Evolutionary conservation across 768 basidiomycete genomes (phyloP).

Genomic region (Amanita subjunquillea): DNA sequence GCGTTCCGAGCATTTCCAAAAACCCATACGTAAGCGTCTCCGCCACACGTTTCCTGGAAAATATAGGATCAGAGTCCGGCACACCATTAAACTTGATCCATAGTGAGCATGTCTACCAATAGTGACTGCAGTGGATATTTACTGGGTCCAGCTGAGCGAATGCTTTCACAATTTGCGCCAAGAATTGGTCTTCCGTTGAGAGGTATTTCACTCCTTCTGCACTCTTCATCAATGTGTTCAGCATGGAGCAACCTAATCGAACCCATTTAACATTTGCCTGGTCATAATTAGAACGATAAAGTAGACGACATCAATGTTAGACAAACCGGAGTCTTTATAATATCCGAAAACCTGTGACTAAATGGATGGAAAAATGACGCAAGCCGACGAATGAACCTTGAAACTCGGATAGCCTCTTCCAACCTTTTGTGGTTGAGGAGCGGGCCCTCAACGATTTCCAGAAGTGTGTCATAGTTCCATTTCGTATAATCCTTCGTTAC

Average conservation of each 20-base stretch:
- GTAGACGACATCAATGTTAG: neutral
- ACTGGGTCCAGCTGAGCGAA: slow-evolving; percentile 94
- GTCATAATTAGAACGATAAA: neutral
- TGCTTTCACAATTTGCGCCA: slow-evolving; percentile 74
- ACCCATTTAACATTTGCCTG: slow-evolving; percentile 83
- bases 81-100: slow-evolving; percentile 53
- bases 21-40: slow-evolving; percentile 86
- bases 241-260: slow-evolving; percentile 67
- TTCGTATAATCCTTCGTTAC: slow-evolving; percentile 80
- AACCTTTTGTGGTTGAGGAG: slow-evolving; percentile 83
- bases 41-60: slow-evolving; percentile 74
- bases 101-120: neutral
- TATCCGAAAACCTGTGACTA: slow-evolving; percentile 76
- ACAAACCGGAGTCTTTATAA: slow-evolving; percentile 56
- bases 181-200: slow-evolving; percentile 70
- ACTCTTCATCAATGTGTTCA: slow-evolving; percentile 76
- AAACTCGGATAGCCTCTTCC: slow-evolving; percentile 89
- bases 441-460: slow-evolving; percentile 88
- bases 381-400: slow-evolving; percentile 82
- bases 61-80: slow-evolving; percentile 68
- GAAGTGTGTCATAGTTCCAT: slow-evolving; percentile 87
- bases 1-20: slow-evolving; percentile 87
- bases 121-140: slow-evolving; percentile 14
- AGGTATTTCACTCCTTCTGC: slow-evolving; percentile 81
- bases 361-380: slow-evolving; percentile 92